Percentiles rank a stretch among this genome's conserved stretches.
These are phyloP conservation scores for Vararia minispora DNA, from an alignment of 768 basidiomycete genomes.

Conservation along the genomic window DNA sequence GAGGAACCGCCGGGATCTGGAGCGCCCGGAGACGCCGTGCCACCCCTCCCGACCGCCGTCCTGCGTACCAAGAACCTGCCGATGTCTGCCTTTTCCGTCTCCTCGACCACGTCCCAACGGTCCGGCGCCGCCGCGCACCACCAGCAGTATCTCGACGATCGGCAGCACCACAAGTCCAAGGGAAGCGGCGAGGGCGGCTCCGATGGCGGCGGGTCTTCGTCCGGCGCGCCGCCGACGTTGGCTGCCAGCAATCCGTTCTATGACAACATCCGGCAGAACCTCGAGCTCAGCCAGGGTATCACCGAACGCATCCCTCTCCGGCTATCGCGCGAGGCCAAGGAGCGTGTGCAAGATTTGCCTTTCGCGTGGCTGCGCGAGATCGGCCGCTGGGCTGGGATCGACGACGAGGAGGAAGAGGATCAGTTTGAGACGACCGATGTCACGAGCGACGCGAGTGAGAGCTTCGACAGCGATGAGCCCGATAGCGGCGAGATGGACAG, in stretches of 20 bases:
- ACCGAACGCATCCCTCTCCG: conserved; percentile 76
- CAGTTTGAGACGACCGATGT: conserved; percentile 4
- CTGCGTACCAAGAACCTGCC: conserved; percentile 53
- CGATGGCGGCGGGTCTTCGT: conserved; percentile 5
- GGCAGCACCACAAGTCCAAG: conserved; percentile 1
- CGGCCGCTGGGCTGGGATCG: conserved; percentile 36
- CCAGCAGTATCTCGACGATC: conserved; percentile 8
- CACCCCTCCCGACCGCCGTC: conserved; percentile 16
- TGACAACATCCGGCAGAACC: conserved; percentile 83
- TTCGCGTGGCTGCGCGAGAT: conserved; percentile 72
- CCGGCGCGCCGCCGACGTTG: conserved; percentile 15
- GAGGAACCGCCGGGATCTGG: conserved; percentile 8
- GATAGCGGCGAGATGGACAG: conserved; percentile 8
- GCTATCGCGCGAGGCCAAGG: conserved; percentile 30
- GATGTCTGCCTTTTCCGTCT: conserved; percentile 48
- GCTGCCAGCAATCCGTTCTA: conserved; percentile 92
- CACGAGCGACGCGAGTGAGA: conserved; percentile 11
- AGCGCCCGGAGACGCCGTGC: conserved; percentile 2
- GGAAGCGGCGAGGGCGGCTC: not conserved
- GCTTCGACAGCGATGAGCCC: conserved; percentile 5
- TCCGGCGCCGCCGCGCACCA: conserved; percentile 12
- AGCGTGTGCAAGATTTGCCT: conserved; percentile 57
- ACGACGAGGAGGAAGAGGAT: conserved; percentile 10
- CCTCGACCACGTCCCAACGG: conserved; percentile 26
- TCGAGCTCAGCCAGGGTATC: conserved; percentile 56